Evolutionary conservation across 352 stramenopile species (phyloP).

Genomic region (Pythium aristosporum): DNA sequence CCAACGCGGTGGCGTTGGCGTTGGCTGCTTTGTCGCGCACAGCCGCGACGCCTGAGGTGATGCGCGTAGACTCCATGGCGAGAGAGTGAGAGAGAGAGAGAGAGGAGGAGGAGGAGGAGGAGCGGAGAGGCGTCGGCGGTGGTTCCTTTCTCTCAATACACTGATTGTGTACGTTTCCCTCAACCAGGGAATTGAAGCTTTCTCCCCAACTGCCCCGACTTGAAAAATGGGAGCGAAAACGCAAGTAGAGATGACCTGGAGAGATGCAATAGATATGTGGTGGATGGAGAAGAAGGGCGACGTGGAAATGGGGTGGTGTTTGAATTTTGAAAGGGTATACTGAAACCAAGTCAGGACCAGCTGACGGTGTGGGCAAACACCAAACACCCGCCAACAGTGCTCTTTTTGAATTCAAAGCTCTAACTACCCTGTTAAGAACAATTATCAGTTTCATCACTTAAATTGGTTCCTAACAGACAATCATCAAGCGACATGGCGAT

Average conservation of each 20-base stretch:
- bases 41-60: neutral
- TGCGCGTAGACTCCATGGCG: constrained; percentile 12
- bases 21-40: constrained; percentile 5
- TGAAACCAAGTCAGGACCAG: constrained; percentile 33
- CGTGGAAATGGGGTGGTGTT: constrained; percentile 18
- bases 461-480: constrained; percentile 7
- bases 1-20: constrained; percentile 6
- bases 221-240: constrained; percentile 30
- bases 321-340: constrained; percentile 41
- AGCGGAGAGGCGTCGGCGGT: neutral
- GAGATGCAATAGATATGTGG: neutral
- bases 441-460: neutral
- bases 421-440: constrained; percentile 6
- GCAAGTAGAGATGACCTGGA: constrained; percentile 31
- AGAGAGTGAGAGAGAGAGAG: neutral
- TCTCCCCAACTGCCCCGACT: neutral
- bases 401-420: constrained; percentile 19
- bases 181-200: constrained; percentile 16
- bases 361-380: constrained; percentile 1
- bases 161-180: constrained; percentile 3
- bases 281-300: constrained; percentile 25
- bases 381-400: constrained; percentile 2
- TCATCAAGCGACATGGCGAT: constrained; percentile 26
- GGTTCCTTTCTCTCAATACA: neutral
- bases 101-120: constrained; percentile 5